Evolutionary conservation across 176 grass and related monocot species (phyloP), one percentile per base, ranked within the genome.

Genomic region (Carex parvula): DNA sequence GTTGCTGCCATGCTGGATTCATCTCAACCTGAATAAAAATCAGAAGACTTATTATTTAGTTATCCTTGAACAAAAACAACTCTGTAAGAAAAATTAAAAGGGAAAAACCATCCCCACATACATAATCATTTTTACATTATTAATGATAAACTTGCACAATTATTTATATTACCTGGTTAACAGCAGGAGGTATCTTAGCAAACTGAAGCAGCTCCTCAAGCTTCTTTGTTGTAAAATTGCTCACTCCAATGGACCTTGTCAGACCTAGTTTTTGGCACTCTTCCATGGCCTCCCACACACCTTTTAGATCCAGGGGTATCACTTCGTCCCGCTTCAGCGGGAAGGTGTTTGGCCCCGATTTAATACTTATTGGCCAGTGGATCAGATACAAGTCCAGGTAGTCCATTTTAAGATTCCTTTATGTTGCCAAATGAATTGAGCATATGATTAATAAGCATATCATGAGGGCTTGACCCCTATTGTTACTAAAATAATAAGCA

Each of bases 151-250:
- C 0, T 71, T 71, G 0, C 32, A 26, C 0, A 14, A 69, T 8
- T 12, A 69, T 69, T 72, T 44, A 4, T 11, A 68, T 54, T 60
- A 91, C 92, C 85, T 94, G 92, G 80, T 94, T 94, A 35, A 91
- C 82, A 20, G 82, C 72, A 64, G 92, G 89, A 22, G 79, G 85
- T 1, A 89, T 81, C 82, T 85, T 58, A 64, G 92, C 87, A 20
- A 81, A 59, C 8, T 66, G 50, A 44, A 91, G 85, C 16, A 94
- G 50, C 48, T 84, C 72, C 64, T 89, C 56, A 60, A 94, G 50
- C 84, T 94, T 94, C 58, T 85, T 91, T 68, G 85, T 89, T 20
- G 90, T 89, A 86, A 94, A 94, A 66, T 94, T 94, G 85, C 90
- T 85, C 26, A 94, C 90, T 21, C 90, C 90, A 84, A 92, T 90